Percentiles rank a stretch among this genome's conserved stretches.
Evolutionary conservation across 441 rosid species (phyloP).

Genomic region (Cnidoscolus chayamansa): DNA sequence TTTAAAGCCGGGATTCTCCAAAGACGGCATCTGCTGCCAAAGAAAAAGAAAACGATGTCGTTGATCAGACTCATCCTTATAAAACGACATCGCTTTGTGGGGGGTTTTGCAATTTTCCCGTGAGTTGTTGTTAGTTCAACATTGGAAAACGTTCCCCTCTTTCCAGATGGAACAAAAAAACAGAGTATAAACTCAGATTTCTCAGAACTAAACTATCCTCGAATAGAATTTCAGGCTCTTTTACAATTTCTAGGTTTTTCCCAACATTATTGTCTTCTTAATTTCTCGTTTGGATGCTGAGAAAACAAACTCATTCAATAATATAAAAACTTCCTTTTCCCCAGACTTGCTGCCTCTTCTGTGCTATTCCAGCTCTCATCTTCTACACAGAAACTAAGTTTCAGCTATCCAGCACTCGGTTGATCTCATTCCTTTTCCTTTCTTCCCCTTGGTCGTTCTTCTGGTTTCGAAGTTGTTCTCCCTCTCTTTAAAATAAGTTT

Average conservation of each 20-base stretch:
- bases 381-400: neutral
- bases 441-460: neutral
- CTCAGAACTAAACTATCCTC: constrained; percentile 22
- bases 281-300: constrained; percentile 27
- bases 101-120: too few species aligned
- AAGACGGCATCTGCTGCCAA: too few species aligned
- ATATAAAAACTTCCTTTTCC: neutral
- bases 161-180: constrained; percentile 4
- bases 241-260: constrained; percentile 21
- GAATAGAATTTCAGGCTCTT: constrained; percentile 25
- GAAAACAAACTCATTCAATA: constrained; percentile 6
- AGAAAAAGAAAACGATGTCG: neutral
- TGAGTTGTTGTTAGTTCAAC: too few species aligned
- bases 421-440: constrained; percentile 2
- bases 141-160: neutral
- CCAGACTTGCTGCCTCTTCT: neutral
- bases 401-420: neutral
- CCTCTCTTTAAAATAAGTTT: neutral
- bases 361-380: constrained; percentile 7
- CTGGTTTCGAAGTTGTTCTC: neutral
- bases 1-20: neutral
- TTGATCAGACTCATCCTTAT: neutral
- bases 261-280: constrained; percentile 2
- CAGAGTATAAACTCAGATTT: constrained; percentile 33
- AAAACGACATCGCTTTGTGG: too few species aligned